Evolutionary conservation across 2,329 filamentous ascomycete species (phyloP).

Genomic region (Penicillium sp.): DNA sequence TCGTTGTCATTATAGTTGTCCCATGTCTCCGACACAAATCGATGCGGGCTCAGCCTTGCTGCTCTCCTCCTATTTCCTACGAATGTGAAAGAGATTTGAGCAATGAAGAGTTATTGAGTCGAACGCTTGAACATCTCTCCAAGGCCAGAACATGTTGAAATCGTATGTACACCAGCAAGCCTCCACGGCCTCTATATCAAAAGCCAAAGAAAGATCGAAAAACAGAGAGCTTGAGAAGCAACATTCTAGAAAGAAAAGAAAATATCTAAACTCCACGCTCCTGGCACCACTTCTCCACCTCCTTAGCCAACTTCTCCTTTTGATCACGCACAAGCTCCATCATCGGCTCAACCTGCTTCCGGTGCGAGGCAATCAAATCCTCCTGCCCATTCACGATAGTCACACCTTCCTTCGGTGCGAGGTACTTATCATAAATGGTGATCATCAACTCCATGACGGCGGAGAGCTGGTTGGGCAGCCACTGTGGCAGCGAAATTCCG

Average conservation of each 20-base stretch:
- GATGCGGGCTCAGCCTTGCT: neutral
- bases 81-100: no score
- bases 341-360: constrained; percentile 43
- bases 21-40: neutral
- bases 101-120: no score
- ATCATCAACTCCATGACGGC: constrained; percentile 54
- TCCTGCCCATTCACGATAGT: constrained; percentile 15
- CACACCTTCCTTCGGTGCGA: constrained; percentile 36
- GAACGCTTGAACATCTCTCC: neutral
- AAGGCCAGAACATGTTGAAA: neutral
- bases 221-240: neutral
- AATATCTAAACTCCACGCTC: constrained; percentile 43
- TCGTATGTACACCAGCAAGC: neutral
- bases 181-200: neutral
- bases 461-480: constrained; percentile 52
- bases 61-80: neutral
- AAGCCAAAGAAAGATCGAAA: neutral
- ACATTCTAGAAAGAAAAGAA: neutral
- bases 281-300: constrained; percentile 50
- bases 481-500: constrained; percentile 27
- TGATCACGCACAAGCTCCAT: constrained; percentile 40
- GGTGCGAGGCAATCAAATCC: constrained; percentile 28
- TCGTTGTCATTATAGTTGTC: neutral
- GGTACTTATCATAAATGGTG: constrained; percentile 44
- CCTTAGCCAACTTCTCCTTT: constrained; percentile 37